Conservation (phyloP, 495 filamentous ascomycete genomes). For the Trichoderma asperelloides region DNA sequence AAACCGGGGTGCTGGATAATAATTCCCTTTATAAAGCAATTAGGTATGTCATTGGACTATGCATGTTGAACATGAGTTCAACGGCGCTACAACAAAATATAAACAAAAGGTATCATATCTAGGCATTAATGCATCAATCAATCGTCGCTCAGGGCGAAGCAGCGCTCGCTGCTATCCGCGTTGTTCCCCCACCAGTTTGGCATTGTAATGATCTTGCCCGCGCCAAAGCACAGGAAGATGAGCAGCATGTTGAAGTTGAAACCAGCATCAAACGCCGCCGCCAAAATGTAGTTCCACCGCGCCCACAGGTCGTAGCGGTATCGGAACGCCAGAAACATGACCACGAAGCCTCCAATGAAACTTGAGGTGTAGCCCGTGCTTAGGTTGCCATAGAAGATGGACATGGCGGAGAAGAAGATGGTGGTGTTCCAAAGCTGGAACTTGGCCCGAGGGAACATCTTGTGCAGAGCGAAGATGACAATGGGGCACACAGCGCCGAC, state of each 20-base stretch:
- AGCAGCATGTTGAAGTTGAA: conserved; percentile 50
- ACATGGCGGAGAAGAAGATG: conserved; percentile 41
- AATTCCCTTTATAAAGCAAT: too few relatives aligned
- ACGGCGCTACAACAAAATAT: background rate
- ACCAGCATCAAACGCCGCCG: conserved; percentile 48
- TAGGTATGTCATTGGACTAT: background rate
- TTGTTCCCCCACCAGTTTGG: conserved; percentile 51
- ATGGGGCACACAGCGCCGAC: conserved; percentile 41
- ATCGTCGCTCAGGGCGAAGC: conserved; percentile 21
- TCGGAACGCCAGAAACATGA: conserved; percentile 46
- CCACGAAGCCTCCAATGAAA: conserved; percentile 47
- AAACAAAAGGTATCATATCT: conserved; percentile 2
- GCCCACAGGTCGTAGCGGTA: conserved; percentile 47
- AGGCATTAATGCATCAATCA: background rate
- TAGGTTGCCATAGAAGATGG: conserved; percentile 39
- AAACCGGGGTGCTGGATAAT: too few relatives aligned
- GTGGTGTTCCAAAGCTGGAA: conserved; percentile 49
- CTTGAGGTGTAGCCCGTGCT: conserved; percentile 46
- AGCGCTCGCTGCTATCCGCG: conserved; percentile 26
- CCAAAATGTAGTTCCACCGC: conserved; percentile 47
- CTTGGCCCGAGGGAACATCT: conserved; percentile 38
- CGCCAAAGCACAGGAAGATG: conserved; percentile 46
- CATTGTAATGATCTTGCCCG: conserved; percentile 44
- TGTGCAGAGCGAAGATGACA: conserved; percentile 39
- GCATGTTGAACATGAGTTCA: background rate